phyloP scores from a whole-genome alignment of 768 basidiomycete species.

The Leccinum boreale region DNA sequence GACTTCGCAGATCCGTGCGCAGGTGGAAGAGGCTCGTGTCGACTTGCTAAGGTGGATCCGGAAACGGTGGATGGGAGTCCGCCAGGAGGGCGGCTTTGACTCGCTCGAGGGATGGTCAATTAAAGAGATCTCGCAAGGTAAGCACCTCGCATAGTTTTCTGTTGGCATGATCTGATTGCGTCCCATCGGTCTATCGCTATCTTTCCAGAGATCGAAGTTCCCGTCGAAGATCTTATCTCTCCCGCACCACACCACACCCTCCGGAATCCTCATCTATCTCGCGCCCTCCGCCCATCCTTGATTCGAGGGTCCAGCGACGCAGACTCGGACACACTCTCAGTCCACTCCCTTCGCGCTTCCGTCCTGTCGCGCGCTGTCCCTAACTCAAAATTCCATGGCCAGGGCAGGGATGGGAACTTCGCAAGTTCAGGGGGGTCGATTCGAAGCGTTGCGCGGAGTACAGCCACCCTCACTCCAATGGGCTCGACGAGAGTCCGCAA shows the following conservation, averaged over 20 bases:
- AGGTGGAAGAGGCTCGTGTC: conserved; percentile 66
- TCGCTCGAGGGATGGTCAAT: conserved; percentile 82
- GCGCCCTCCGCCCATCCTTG: conserved; percentile 27
- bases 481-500: conserved; percentile 21
- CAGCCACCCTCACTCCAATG: conserved; percentile 19
- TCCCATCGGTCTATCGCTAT: neutral
- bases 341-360: conserved; percentile 47
- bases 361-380: conserved; percentile 36
- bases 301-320: conserved; percentile 26
- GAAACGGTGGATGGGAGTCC: conserved; percentile 71
- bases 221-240: conserved; percentile 67
- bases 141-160: neutral
- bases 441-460: conserved; percentile 45
- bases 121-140: conserved; percentile 65
- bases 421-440: conserved; percentile 39
- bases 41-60: conserved; percentile 59
- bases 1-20: conserved; percentile 66
- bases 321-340: conserved; percentile 40
- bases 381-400: conserved; percentile 17
- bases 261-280: conserved; percentile 25
- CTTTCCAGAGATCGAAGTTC: conserved; percentile 72
- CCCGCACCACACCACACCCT: conserved; percentile 34
- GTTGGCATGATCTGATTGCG: neutral
- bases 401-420: conserved; percentile 20
- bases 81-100: conserved; percentile 78